A percentile compares a stretch with the other conserved stretches of the same genome.
Conservation (phyloP, 2,329 filamentous ascomycete species). For the Cladosporium oxysporum region DNA sequence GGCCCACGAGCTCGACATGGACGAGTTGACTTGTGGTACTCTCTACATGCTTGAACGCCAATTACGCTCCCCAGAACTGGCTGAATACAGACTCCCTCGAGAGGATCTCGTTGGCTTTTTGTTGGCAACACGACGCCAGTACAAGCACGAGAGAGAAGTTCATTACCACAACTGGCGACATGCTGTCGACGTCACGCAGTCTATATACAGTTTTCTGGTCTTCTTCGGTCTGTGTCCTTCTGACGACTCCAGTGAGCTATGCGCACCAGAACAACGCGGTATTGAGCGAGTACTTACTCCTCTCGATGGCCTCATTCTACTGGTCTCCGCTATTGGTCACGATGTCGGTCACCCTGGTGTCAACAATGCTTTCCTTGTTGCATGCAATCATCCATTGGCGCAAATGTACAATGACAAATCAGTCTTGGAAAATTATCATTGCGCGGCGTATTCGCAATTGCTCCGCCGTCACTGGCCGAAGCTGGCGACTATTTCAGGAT, state of each 20-base stretch:
- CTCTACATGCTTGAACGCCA: constrained; percentile 88
- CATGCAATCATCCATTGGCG: constrained; percentile 86
- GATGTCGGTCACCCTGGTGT: constrained; percentile 97
- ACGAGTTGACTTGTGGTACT: constrained; percentile 85
- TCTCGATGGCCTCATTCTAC: constrained; percentile 82
- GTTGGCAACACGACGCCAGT: constrained; percentile 85
- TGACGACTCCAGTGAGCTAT: constrained; percentile 58
- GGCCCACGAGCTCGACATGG: constrained; percentile 84
- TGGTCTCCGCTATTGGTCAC: constrained; percentile 95
- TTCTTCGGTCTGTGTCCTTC: constrained; percentile 60
- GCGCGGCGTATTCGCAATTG: constrained; percentile 94
- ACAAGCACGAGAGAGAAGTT: constrained; percentile 64
- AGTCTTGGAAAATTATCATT: constrained; percentile 95
- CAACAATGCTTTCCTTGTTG: constrained; percentile 94
- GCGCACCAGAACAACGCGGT: constrained; percentile 49
- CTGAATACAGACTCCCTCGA: constrained; percentile 53
- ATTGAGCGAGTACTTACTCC: constrained; percentile 77
- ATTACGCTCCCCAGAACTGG: constrained; percentile 76
- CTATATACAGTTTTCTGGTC: constrained; percentile 86
- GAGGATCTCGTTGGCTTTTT: constrained; percentile 77
- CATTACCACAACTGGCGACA: constrained; percentile 96
- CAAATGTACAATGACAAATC: constrained; percentile 97
- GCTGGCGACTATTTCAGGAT: constrained; percentile 73
- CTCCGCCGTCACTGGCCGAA: constrained; percentile 87
- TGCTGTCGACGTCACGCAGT: constrained; percentile 93